Evolutionary conservation across 495 filamentous ascomycete species (phyloP), one percentile per base, ranked within the genome.

Genomic region (Clavariopsis aquatica): DNA sequence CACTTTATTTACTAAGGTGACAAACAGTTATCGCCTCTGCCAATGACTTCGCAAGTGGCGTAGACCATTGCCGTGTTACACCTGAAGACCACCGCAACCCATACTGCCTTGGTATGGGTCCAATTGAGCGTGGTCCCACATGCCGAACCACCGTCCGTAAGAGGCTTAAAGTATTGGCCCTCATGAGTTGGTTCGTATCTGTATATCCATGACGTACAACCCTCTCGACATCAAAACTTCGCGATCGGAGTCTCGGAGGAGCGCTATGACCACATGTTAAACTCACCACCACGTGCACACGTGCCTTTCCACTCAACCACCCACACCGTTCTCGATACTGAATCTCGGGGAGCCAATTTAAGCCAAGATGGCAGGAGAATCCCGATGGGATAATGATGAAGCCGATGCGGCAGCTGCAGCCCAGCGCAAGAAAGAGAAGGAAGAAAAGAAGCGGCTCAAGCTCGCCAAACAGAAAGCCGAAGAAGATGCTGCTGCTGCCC

Each of bases 331-430:
- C 17, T 4, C 31, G 4, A 26, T 19, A 28, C 1, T 34, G 2
- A n/a, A 29, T 20, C 45, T 43, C 29, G 20, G 22, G 38, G 19
- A 62, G 49, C 22, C 9, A 17, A 17, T 3, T 28, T 24, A 17
- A 36, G 12, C 2, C 7, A 31, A 58, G 20, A 62, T 52, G 45
- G 41, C 54, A 28, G 36, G 55, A n/a, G 58, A 58, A 76, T 96
- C 93, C 45, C 86, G 94, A 70, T 98, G 94, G 94, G 91, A 89
- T 61, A 82, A 91, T 71, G 84, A 88, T 57, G 87, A 85, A 59
- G 91, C 91, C 65, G 89, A 93, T 60, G 83, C 85, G 26, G 89
- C 83, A 15, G 67, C 65, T 10, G 82, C 90, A 65, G 88, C 87
- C 19, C 85, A 87, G 70, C 81, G 84, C 45, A 95, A 90, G 78